phyloP scores from a whole-genome alignment of 2,329 filamentous ascomycete species.

The Penicillium thymicola region DNA sequence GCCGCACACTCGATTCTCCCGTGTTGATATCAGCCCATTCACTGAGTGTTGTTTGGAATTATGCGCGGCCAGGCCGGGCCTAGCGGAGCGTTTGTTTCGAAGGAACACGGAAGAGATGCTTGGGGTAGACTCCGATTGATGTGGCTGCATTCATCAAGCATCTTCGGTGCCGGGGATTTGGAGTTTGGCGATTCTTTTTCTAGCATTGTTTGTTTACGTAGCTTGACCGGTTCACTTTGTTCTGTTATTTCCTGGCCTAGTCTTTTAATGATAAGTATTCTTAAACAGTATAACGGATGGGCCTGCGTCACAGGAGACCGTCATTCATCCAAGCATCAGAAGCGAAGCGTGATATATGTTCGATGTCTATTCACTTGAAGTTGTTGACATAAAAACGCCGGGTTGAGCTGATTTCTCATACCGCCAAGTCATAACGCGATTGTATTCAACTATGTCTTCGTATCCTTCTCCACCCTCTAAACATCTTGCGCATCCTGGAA shows the following conservation, averaged over 20 bases:
- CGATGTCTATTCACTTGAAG: slow-evolving; percentile 8
- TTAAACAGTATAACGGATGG: not conserved
- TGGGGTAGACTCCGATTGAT: slow-evolving; percentile 26
- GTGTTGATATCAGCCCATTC: slow-evolving; percentile 55
- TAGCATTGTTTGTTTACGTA: not conserved
- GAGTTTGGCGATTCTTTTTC: slow-evolving; percentile 1
- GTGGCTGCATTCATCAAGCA: not conserved
- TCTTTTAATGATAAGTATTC: not conserved
- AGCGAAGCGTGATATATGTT: slow-evolving; percentile 3
- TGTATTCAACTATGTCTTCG: not conserved
- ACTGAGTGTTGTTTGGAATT: slow-evolving; percentile 54
- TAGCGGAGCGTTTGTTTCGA: slow-evolving; percentile 53
- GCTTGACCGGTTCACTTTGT: not conserved
- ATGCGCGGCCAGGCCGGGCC: slow-evolving; percentile 46
- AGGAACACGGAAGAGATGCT: slow-evolving; percentile 56
- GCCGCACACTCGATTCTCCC: slow-evolving; percentile 62
- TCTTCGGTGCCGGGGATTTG: slow-evolving; percentile 7
- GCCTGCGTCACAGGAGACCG: not conserved
- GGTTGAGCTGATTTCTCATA: not conserved
- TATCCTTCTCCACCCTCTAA: slow-evolving; percentile 1
- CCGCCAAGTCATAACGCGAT: not conserved
- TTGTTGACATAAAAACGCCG: slow-evolving; percentile 14
- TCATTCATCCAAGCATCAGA: not conserved
- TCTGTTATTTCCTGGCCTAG: not conserved
- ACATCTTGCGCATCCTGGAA: slow-evolving; percentile 21